Evolutionary conservation across 257 asterid species (phyloP).

Genomic region (Salvia miltiorrhiza): DNA sequence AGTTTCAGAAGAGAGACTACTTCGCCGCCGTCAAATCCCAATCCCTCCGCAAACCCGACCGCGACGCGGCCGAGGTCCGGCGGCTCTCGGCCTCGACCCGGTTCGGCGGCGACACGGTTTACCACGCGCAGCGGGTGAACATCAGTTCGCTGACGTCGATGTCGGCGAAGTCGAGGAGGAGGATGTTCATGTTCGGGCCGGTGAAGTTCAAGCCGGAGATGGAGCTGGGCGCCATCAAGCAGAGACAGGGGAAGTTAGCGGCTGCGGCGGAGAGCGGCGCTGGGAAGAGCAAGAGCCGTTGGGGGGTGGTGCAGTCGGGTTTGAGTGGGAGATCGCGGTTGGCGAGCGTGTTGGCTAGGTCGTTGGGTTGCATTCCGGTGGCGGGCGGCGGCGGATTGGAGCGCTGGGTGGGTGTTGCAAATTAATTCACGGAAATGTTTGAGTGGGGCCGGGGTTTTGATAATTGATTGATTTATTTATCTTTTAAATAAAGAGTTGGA

Average conservation of each 20-base stretch:
- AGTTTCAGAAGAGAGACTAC: constrained; percentile 36
- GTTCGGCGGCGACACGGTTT: constrained; percentile 15
- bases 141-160: constrained; percentile 62
- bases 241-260: constrained; percentile 37
- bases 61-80: not conserved
- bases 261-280: constrained; percentile 20
- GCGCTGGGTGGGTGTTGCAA: constrained; percentile 13
- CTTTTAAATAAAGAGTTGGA: not conserved
- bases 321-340: constrained; percentile 34
- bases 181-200: constrained; percentile 79
- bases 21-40: constrained; percentile 20
- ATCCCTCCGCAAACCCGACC: constrained; percentile 9
- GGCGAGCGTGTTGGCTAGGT: constrained; percentile 35
- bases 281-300: constrained; percentile 18
- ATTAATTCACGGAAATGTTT: not conserved
- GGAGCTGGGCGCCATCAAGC: constrained; percentile 63
- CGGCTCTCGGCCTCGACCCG: not conserved
- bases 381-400: constrained; percentile 16
- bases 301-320: constrained; percentile 28
- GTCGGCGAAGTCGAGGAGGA: constrained; percentile 58
- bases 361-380: constrained; percentile 40
- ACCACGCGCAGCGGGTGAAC: constrained; percentile 47
- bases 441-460: not conserved
- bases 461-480: not conserved
- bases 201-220: constrained; percentile 77